phyloP scores from a whole-genome alignment of 257 asterid genomes.

The Capsicum rhomboideum region DNA sequence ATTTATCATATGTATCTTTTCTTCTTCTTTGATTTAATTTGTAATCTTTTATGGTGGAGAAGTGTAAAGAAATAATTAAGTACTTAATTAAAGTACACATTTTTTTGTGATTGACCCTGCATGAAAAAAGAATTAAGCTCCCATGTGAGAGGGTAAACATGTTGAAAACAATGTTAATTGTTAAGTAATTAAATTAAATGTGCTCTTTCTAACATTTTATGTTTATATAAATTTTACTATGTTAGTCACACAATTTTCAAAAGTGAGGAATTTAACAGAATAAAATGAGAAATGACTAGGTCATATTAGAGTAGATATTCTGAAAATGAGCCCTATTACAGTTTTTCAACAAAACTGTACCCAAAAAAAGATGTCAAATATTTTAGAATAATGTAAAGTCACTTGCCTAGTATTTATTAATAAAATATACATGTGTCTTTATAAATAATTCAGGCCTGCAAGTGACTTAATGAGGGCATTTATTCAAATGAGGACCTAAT shows the following conservation, averaged over 20 bases:
- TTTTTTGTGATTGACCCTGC: too few species aligned
- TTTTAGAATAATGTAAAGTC: not conserved
- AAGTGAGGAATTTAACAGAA: not conserved
- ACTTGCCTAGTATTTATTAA: not conserved
- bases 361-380: not conserved
- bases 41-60: not conserved
- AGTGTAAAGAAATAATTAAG: not conserved
- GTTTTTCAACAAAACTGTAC: not conserved
- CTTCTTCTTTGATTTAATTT: not conserved
- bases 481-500: not conserved
- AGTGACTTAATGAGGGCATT: not conserved
- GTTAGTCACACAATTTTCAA: not conserved
- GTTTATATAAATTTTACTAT: not conserved
- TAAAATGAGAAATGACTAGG: not conserved
- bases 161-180: too few species aligned
- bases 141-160: too few species aligned
- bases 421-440: not conserved
- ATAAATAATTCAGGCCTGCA: constrained; percentile 15
- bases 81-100: not conserved
- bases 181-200: not conserved
- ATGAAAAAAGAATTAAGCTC: too few species aligned
- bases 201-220: not conserved
- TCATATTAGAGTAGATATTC: not conserved
- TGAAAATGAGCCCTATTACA: not conserved
- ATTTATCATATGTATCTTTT: not conserved